A percentile compares a stretch with the other conserved stretches of the same genome.
Evolutionary conservation across 2,329 filamentous ascomycete genomes (phyloP).

Genomic region (Zasmidium citrigriseum): DNA sequence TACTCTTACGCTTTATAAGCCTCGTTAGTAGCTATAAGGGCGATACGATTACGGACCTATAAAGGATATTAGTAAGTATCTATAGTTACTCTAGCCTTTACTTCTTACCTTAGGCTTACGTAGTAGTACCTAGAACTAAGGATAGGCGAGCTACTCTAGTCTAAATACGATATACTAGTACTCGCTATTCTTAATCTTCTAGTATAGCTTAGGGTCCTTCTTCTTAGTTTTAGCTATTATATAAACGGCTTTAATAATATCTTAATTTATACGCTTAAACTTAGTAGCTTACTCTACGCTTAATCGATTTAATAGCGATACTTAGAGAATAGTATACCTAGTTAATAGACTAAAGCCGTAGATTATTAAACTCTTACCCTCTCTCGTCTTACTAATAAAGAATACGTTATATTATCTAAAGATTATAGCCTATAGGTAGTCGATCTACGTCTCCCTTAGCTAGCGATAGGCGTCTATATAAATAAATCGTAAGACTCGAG

Average conservation of each 20-base stretch:
- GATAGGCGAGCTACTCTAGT: not conserved
- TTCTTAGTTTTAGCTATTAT: not conserved
- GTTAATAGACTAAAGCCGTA: not conserved
- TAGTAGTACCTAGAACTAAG: not conserved
- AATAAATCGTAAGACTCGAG: not conserved
- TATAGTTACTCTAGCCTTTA: not conserved
- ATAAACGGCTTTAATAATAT: not conserved
- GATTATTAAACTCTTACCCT: not conserved
- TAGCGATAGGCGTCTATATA: not conserved
- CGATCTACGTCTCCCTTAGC: not conserved
- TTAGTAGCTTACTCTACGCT: not conserved
- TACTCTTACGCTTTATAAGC: not conserved
- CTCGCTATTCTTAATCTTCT: not conserved
- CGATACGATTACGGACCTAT: not conserved
- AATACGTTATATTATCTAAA: not conserved
- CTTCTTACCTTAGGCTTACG: no score
- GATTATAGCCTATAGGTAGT: not conserved
- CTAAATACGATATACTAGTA: not conserved
- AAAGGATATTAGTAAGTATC: not conserved
- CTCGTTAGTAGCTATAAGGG: not conserved
- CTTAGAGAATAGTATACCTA: not conserved
- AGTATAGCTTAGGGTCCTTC: not conserved
- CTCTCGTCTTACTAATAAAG: not conserved
- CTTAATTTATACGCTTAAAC: not conserved
- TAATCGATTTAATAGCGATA: not conserved